Evolutionary conservation across 2,329 filamentous ascomycete genomes (phyloP).

Genomic region (Colletotrichum cordylinicola): DNA sequence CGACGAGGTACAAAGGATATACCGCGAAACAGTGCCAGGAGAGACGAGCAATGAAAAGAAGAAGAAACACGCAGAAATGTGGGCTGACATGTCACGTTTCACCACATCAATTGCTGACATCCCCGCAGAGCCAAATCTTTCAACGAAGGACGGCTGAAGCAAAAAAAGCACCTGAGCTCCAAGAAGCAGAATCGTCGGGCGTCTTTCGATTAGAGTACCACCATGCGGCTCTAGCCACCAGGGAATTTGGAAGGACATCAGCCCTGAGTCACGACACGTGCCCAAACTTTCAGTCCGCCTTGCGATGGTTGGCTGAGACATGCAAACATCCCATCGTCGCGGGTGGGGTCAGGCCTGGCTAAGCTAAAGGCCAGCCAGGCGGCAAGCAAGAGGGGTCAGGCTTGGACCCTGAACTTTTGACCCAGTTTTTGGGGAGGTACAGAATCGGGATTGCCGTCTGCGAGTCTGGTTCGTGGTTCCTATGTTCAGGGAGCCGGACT

Average conservation of each 20-base stretch:
- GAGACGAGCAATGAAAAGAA: slow-evolving; percentile 51
- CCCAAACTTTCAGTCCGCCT: neutral
- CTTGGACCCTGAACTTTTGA: slow-evolving; percentile 7
- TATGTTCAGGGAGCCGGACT: neutral
- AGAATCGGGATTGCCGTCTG: neutral
- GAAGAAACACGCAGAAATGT: slow-evolving; percentile 56
- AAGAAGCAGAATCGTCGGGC: slow-evolving; percentile 48
- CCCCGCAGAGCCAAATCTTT: slow-evolving; percentile 50
- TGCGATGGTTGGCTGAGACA: slow-evolving; percentile 1
- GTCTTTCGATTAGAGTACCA: neutral
- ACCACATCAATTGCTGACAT: neutral
- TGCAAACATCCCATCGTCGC: neutral
- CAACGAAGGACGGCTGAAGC: slow-evolving; percentile 47
- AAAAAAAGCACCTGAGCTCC: slow-evolving; percentile 53
- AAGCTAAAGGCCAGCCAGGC: neutral
- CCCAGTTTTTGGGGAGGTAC: neutral
- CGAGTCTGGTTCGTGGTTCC: neutral
- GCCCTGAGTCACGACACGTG: neutral
- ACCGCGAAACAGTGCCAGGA: slow-evolving; percentile 50
- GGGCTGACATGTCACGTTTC: slow-evolving; percentile 26
- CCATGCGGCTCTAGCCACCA: neutral
- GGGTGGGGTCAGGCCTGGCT: neutral
- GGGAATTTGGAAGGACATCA: neutral
- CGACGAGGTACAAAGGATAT: slow-evolving; percentile 55
- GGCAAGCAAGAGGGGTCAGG: neutral